These are phyloP conservation scores for Stephania cephalantha DNA, from an alignment of 164 flowering plant genomes.

Conservation along the genomic window DNA sequence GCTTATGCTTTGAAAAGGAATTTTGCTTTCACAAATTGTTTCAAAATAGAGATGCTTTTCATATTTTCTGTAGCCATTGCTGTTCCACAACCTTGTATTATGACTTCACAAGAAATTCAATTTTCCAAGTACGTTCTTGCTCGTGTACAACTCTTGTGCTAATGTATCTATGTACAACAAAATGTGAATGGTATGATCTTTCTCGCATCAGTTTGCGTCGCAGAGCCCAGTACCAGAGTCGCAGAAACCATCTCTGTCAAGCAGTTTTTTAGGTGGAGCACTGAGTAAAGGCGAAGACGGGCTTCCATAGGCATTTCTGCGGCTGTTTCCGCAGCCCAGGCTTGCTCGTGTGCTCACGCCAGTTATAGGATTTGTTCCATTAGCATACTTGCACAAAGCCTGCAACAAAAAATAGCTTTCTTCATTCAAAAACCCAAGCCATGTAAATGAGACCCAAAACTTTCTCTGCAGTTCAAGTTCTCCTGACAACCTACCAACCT, in stretches of 20 bases:
- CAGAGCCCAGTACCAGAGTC: constrained; percentile 7
- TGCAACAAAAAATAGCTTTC: constrained; percentile 13
- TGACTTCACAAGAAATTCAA: neutral
- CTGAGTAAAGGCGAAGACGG: constrained; percentile 91
- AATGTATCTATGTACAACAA: neutral
- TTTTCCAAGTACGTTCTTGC: neutral
- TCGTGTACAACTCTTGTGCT: neutral
- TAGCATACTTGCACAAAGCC: constrained; percentile 98
- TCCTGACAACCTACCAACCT: neutral
- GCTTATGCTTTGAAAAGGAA: constrained; percentile 8
- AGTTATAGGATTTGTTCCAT: constrained; percentile 78
- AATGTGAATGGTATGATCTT: neutral
- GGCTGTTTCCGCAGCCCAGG: constrained; percentile 49
- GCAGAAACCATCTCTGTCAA: constrained; percentile 30
- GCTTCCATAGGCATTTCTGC: constrained; percentile 77
- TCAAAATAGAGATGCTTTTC: constrained; percentile 3
- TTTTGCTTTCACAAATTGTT: constrained; percentile 23
- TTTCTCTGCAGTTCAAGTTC: neutral
- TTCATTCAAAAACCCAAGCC: neutral
- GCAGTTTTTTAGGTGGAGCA: constrained; percentile 78
- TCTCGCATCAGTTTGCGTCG: constrained; percentile 6
- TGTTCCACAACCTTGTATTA: neutral
- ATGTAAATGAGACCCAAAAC: neutral
- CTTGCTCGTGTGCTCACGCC: constrained; percentile 29
- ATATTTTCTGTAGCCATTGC: neutral